Conservation (phyloP, 495 filamentous ascomycete species). For the Hypoxylon fragiforme region DNA sequence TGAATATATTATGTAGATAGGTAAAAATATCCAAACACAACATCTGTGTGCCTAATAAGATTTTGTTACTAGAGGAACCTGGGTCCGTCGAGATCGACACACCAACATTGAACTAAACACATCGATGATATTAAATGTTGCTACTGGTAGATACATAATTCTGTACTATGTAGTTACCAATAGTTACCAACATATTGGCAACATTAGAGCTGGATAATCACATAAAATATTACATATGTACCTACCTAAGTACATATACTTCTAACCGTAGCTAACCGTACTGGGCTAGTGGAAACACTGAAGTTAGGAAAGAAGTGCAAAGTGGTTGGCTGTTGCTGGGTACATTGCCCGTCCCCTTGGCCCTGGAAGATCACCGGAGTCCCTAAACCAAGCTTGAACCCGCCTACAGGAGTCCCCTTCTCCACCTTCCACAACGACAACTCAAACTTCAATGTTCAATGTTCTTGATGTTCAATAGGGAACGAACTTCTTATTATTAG, state of each 20-base stretch:
- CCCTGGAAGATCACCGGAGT: constrained; percentile 31
- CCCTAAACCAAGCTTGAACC: constrained; percentile 23
- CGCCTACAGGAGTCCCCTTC: constrained; percentile 10
- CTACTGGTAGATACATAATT: neutral
- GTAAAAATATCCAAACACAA: too few relatives aligned
- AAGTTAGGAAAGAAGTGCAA: too few relatives aligned
- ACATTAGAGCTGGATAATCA: too few relatives aligned
- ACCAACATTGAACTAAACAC: neutral
- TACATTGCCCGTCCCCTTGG: constrained; percentile 18
- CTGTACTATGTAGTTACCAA: neutral
- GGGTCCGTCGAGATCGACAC: too few relatives aligned
- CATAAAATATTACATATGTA: neutral
- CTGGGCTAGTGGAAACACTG: too few relatives aligned
- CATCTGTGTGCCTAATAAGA: too few relatives aligned
- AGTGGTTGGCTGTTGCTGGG: neutral
- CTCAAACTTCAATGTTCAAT: constrained; percentile 23
- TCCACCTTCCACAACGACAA: constrained; percentile 38
- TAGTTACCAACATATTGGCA: neutral
- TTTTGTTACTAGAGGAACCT: too few relatives aligned
- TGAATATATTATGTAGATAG: too few relatives aligned
- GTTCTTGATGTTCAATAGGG: too few relatives aligned
- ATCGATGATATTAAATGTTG: too few relatives aligned
- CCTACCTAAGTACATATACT: neutral
- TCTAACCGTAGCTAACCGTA: too few relatives aligned
- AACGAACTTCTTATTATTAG: constrained; percentile 6